Percentiles rank a stretch among this genome's conserved stretches.
phyloP scores from a whole-genome alignment of 2,329 filamentous ascomycete genomes.

The Monilinia fructicola region DNA sequence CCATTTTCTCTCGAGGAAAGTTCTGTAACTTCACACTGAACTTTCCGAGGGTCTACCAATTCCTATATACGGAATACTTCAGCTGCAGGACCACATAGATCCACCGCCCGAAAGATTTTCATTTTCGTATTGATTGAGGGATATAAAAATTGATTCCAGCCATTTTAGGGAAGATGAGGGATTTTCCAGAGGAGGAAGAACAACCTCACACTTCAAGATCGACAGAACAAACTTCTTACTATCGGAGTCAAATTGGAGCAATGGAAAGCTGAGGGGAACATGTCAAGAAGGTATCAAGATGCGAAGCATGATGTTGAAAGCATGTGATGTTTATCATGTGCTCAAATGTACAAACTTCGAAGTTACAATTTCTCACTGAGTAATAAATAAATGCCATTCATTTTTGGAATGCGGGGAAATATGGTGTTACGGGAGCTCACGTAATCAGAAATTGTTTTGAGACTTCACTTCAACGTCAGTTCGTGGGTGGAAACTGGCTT shows the following conservation, averaged over 20 bases:
- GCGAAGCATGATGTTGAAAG: background rate
- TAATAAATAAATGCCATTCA: slow-evolving; percentile 2
- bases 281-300: background rate
- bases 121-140: background rate
- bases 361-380: background rate
- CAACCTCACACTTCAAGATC: background rate
- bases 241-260: background rate
- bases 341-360: background rate
- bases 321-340: slow-evolving; percentile 4
- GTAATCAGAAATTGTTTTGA: background rate
- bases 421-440: background rate
- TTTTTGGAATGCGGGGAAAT: background rate
- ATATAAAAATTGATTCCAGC: slow-evolving; percentile 6
- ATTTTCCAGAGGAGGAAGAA: background rate
- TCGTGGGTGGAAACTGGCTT: background rate
- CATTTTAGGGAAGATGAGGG: background rate
- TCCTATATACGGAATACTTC: slow-evolving; percentile 7
- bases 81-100: background rate
- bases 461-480: background rate
- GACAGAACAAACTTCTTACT: background rate
- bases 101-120: background rate
- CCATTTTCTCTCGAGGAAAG: background rate
- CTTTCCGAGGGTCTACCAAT: slow-evolving; percentile 9
- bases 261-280: background rate
- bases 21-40: background rate